Evolutionary conservation across 805 yeast genomes (phyloP), one percentile per base, ranked within the genome.

Genomic region (Candida ascalaphidarum): DNA sequence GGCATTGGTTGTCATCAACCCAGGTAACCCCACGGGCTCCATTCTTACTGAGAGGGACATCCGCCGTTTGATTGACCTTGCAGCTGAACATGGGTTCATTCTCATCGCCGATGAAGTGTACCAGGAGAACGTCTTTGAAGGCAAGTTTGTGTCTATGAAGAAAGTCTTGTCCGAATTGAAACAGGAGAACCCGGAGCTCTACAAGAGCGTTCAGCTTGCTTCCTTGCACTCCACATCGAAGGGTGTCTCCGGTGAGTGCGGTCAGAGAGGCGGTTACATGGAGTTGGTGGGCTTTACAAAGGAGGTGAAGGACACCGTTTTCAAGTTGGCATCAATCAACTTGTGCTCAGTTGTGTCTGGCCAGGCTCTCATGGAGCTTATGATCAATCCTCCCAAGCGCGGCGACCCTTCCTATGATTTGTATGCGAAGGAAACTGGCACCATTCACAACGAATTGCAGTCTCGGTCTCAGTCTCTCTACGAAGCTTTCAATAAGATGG

Each of bases 181-280:
- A 37, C 58, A 56, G 22, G 40, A 60, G 22, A 61, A 70, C 31
- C 67, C 69, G 9, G 77, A 77, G 13, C 43, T 54, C 18, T 89
- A 74, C 53, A 69, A 70, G 27, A 64, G 74, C 35, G 89, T 92
- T 22, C 95, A 85, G 52, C 68, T 92, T 33, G 96, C 94, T 3
- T 88, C 97, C 2, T 63, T 92, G 42, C 97, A 92, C 56, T 86
- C 97, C n/a, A 85, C 95, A 23, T 89, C 97, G 9, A 92, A 92
- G 58, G 99, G 99, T 54, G 85, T 86, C 43, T 72, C 85, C 37
- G 99, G 98, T 37, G 99, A 92, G 60, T 92, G 99, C 69, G 99
- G 99, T 35, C 98, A 92, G 64, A 77, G 99, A 60, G 99, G 97
- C 45, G 99, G 99, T 5, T 92, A 88, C 65, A 82, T 92, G 92